Base-by-base conservation (phyloP, 148 eudicot species). In the Cornus florida region DNA sequence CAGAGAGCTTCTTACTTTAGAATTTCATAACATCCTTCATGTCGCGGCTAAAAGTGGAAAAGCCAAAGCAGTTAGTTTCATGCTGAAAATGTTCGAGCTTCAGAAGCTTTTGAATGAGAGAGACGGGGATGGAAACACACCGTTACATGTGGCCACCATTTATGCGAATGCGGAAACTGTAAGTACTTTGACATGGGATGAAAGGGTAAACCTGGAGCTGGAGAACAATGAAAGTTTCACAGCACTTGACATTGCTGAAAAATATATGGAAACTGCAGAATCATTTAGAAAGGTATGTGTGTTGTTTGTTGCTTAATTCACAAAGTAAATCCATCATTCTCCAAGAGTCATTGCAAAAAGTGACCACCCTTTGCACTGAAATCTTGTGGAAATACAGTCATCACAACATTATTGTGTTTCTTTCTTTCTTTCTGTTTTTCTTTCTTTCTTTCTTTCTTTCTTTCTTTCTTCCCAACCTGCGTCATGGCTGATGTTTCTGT, bases 241-340 rank as follows among this genome's bases (percentile, higher is more conserved):
- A 12, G 79, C 86, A 9, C 82, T 81, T 20, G 86, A 84, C 78
- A 74, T 81, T 78, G 81, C 86, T 24, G 82, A 81, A 57, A 75
- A 78, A 50, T 60, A 62, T 20, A 78, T 64, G 82, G 86, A 84
- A 48, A 70, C 35, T 64, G 22, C 11, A 62, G 64, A 82, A 50
- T 81, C 79, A 38, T 84, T 74, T 74, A 66, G 7, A 10, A 84
- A 72, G 81, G 86, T 80, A 75, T 41, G 68, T 0, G 28, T 28
- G 28, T 28, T 28, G 28, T 28, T 28, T 28, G 28, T 28, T 28
- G 20, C 62, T 57, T 57, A 43, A 43, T 28, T 28, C 28, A 6
- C 48, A 43, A 43, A 43, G 10, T 43, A 43, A 43, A 43, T 43
- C 6, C 10, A 9, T 43, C 48, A 28, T 28, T 28, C 28, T 28